These are phyloP conservation scores for Vigna angularis DNA, from an alignment of 306 rosid species.

Conservation along the genomic window DNA sequence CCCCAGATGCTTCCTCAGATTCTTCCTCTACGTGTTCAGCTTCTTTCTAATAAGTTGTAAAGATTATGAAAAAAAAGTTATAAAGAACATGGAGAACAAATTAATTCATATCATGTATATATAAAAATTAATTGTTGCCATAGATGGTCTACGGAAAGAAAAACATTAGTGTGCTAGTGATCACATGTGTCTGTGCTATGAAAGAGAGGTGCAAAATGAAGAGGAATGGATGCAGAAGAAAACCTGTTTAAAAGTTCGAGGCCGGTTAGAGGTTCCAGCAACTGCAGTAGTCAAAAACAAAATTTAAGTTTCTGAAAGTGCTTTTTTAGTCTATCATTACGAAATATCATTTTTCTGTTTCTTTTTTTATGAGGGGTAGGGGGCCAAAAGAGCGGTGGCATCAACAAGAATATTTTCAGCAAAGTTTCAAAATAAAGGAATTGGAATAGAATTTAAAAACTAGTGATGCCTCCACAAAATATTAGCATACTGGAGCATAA, in stretches of 20 bases:
- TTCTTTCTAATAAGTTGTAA: conserved; percentile 63
- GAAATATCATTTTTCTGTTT: conserved; percentile 32
- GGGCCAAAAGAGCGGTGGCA: conserved; percentile 12
- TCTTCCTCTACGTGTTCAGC: conserved; percentile 64
- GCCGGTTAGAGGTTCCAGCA: conserved; percentile 88
- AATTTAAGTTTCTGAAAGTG: conserved; percentile 15
- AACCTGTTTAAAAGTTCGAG: conserved; percentile 79
- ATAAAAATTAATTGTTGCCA: conserved; percentile 15
- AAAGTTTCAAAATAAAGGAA: conserved; percentile 18
- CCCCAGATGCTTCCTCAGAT: conserved; percentile 56
- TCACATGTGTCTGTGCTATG: not conserved
- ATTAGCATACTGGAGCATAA: conserved; percentile 1
- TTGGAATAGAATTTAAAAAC: not conserved
- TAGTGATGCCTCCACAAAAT: not conserved
- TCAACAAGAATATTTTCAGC: conserved; percentile 1
- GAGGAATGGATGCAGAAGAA: conserved; percentile 32
- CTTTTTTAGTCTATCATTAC: conserved; percentile 8
- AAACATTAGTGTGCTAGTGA: not conserved
- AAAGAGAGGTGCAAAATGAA: conserved; percentile 30
- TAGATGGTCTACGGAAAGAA: conserved; percentile 4
- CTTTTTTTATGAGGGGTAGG: not conserved
- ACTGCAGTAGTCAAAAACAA: conserved; percentile 64
- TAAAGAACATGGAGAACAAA: not conserved
- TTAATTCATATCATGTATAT: not conserved
- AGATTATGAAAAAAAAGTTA: conserved; percentile 29